Conservation (phyloP, 2,329 filamentous ascomycete species). For the Monilinia polystroma region DNA sequence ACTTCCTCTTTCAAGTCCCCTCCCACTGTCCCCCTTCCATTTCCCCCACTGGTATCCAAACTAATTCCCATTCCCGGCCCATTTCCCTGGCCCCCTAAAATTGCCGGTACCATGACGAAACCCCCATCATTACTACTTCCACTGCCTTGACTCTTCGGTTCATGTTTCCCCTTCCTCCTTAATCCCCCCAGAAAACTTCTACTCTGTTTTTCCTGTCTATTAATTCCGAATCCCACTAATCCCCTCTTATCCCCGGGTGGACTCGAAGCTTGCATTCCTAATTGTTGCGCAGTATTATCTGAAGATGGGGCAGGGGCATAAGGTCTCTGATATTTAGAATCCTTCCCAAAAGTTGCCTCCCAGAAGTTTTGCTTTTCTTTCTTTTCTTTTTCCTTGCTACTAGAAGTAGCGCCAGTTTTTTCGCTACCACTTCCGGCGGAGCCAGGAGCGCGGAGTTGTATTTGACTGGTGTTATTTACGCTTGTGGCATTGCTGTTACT, state of each 20-base stretch:
- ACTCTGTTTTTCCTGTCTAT: constrained; percentile 34
- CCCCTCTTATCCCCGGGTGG: constrained; percentile 31
- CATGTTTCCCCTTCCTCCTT: constrained; percentile 30
- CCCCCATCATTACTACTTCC: constrained; percentile 20
- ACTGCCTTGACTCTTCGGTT: constrained; percentile 22
- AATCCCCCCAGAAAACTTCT: constrained; percentile 38
- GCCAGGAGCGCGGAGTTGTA: constrained; percentile 25
- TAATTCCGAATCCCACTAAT: constrained; percentile 24
- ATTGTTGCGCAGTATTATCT: constrained; percentile 22
- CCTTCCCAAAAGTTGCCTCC: constrained; percentile 39
- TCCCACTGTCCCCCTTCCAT: neutral
- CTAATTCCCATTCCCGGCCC: constrained; percentile 3
- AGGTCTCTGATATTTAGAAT: constrained; percentile 33
- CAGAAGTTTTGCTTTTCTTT: constrained; percentile 39
- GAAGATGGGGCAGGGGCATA: constrained; percentile 20
- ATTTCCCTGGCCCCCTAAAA: neutral
- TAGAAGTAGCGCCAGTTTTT: neutral
- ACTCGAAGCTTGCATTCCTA: constrained; percentile 15
- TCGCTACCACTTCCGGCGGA: constrained; percentile 34
- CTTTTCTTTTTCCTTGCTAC: constrained; percentile 26
- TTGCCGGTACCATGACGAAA: constrained; percentile 2
- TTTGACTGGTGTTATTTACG: constrained; percentile 8
- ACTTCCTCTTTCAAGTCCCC: neutral
- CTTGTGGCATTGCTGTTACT: constrained; percentile 7
- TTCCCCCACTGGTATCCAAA: constrained; percentile 11